Evolutionary conservation across 805 yeast genomes (phyloP).

Genomic region (Spathaspora boniae): DNA sequence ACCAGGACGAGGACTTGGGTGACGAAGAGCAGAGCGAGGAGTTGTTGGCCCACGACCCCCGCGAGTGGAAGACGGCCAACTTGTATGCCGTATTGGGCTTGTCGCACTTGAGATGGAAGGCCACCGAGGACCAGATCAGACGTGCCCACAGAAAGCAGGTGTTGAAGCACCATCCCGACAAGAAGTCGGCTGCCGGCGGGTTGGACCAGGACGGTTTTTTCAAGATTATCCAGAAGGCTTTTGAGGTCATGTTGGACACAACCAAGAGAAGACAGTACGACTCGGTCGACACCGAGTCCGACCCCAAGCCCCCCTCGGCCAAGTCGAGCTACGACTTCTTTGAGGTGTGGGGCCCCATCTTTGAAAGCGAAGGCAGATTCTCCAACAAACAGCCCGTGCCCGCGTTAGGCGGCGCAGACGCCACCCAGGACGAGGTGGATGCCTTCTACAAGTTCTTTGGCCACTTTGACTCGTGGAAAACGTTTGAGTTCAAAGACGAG

Average conservation of each 20-base stretch:
- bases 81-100: constrained; percentile 95
- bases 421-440: constrained; percentile 82
- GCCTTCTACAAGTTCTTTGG: constrained; percentile 89
- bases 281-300: constrained; percentile 88
- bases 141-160: constrained; percentile 97
- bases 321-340: constrained; percentile 75
- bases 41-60: constrained; percentile 84
- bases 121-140: constrained; percentile 89
- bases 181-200: constrained; percentile 87
- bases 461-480: constrained; percentile 96
- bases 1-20: constrained; percentile 59
- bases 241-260: constrained; percentile 84
- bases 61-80: constrained; percentile 97
- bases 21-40: constrained; percentile 72
- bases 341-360: constrained; percentile 90
- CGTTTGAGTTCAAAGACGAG: constrained; percentile 96
- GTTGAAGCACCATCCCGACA: constrained; percentile 96
- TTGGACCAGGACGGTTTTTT: constrained; percentile 94
- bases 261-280: constrained; percentile 88
- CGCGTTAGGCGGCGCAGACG: constrained; percentile 59
- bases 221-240: constrained; percentile 96
- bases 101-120: constrained; percentile 84
- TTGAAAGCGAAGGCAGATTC: constrained; percentile 87
- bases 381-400: constrained; percentile 92
- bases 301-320: constrained; percentile 73